Conservation (phyloP, 139 green algal species). For the Chlorella sp. region DNA sequence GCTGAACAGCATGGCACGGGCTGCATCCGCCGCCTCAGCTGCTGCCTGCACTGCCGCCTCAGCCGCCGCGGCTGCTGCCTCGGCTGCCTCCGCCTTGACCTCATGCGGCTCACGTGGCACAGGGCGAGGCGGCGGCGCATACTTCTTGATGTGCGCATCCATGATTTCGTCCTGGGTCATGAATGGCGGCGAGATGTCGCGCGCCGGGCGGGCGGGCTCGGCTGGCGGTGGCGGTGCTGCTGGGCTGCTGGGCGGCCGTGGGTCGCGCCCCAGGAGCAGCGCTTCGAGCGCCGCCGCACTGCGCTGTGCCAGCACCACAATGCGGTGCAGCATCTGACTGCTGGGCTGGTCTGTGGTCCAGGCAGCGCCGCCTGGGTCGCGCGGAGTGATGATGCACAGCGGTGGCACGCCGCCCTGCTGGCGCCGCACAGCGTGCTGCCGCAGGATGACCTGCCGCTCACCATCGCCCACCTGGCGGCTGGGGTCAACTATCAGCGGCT, state of each 20-base stretch:
- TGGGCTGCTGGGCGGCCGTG: too few relatives aligned
- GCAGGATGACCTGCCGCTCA: slow-evolving; percentile 20
- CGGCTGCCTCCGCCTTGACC: not conserved
- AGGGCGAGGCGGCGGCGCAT: too few relatives aligned
- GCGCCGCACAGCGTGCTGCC: not conserved
- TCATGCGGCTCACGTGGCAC: too few relatives aligned
- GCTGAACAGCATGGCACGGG: slow-evolving; percentile 40
- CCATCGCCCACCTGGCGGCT: slow-evolving; percentile 46
- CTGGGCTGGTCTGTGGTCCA: slow-evolving; percentile 43
- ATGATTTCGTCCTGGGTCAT: too few relatives aligned
- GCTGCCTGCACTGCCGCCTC: slow-evolving; percentile 21
- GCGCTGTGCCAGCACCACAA: too few relatives aligned
- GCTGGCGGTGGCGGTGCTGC: not conserved
- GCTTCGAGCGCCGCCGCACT: too few relatives aligned
- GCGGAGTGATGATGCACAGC: slow-evolving; percentile 65
- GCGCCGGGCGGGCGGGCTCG: too few relatives aligned
- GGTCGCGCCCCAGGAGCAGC: too few relatives aligned
- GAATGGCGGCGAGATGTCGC: too few relatives aligned
- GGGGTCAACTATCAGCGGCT: slow-evolving; percentile 77
- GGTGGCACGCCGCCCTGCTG: slow-evolving; percentile 30
- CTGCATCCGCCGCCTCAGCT: not conserved
- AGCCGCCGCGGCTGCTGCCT: not conserved
- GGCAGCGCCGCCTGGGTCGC: slow-evolving; percentile 42
- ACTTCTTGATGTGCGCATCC: too few relatives aligned
- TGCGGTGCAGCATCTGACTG: slow-evolving; percentile 34